A percentile compares a stretch with the other conserved stretches of the same genome.
Conservation (phyloP, 2,329 filamentous ascomycete species). For the Penicillium sp. region DNA sequence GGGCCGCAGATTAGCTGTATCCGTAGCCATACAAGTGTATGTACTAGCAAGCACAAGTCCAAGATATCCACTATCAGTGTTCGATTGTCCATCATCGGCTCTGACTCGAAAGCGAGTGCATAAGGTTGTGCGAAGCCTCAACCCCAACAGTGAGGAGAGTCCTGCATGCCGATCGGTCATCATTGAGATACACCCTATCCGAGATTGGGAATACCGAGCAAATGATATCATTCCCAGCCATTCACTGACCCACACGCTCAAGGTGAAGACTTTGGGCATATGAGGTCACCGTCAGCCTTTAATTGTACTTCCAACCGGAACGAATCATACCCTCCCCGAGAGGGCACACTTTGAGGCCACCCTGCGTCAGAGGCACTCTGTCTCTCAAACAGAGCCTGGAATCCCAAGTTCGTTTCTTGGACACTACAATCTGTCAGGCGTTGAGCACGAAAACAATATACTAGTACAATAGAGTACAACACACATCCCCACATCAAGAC, state of each 20-base stretch:
- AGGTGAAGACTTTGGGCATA: background rate
- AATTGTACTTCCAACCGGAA: background rate
- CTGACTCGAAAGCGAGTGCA: background rate
- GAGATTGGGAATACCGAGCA: background rate
- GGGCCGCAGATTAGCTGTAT: background rate
- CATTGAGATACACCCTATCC: background rate
- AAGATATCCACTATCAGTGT: too few species aligned
- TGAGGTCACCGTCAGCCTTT: slow-evolving; percentile 1
- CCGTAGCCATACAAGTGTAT: background rate
- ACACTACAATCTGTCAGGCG: background rate
- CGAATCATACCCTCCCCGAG: background rate
- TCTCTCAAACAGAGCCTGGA: background rate
- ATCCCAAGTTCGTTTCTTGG: background rate
- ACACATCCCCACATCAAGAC: background rate
- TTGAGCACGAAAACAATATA: too few species aligned
- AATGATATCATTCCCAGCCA: slow-evolving; percentile 15
- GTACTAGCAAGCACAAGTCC: too few species aligned
- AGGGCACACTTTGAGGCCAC: background rate
- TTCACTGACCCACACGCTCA: background rate
- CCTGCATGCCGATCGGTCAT: background rate
- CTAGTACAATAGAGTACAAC: background rate
- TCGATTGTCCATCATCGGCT: background rate
- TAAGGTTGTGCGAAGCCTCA: background rate
- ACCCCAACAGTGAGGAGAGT: background rate
- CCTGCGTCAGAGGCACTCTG: background rate